Base-by-base conservation (phyloP, 2,329 filamentous ascomycete species). In the Cladosporium oxysporum region DNA sequence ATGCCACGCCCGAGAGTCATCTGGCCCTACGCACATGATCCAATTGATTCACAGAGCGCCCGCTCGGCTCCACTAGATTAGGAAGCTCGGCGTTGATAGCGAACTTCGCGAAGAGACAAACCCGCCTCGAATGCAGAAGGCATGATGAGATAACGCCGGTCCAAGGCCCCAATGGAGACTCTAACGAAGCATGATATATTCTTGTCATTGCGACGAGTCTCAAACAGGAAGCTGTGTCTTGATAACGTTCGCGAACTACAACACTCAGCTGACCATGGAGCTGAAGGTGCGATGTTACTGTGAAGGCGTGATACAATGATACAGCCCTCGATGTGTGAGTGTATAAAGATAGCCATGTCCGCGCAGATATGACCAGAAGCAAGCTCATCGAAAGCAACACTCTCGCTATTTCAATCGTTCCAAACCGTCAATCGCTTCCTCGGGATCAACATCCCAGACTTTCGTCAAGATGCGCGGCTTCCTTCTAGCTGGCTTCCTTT, bases 71-170 rank as follows among this genome's bases (percentile, higher is more conserved):
- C 50, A 28, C 61, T 57, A 31, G 33, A 57, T 57, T 33, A 57
- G 37, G 61, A 35, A 55, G 33, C 50, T 55, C 21, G 49, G 61
- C 61, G 61, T 55, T 63, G 61, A 55, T 57, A 63, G 49, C 50
- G 28, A 41, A n/a, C 28, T 26, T 47, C 50, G 61, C 50, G 37
- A 63, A 57, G 50, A 47, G 31, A 57, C 26, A 8, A 12, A 44
- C n/a, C 61, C 61, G 61, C 31, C 31, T 53, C 50, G 33, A 57
- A 63, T 63, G 23, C 2, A 63, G 61, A 63, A 63, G 61, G 61
- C 50, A 59, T 63, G 28, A 12, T 63, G 61, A 57, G 61, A 63
- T 63, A 63, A 63, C 61, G 61, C 31, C 61, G 61, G 61, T 28
- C 50, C 21, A 63, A 14, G 18, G 35, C 33, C 61, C 61, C 37